Base-by-base conservation (phyloP, 441 rosid species). In the Erodium texanum region DNA sequence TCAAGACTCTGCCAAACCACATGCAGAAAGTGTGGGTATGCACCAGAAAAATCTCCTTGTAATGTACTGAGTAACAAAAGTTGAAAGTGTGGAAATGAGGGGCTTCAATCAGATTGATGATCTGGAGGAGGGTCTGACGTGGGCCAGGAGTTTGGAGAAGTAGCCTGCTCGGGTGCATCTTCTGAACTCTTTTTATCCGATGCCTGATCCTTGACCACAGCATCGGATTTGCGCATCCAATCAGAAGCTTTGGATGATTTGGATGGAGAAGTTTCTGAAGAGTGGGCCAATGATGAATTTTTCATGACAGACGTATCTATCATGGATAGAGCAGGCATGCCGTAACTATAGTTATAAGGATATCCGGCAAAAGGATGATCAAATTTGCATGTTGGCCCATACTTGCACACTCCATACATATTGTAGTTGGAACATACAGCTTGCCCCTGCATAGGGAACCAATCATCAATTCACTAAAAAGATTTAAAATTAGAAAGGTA, bases 361-460 rank as follows among this genome's bases (percentile, higher is more conserved):
- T 52, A 52, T 52, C 59, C 59, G 2, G 59, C 20, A 52, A 52
- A 52, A 52, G 59, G 59, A 52, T 52, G 59, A n/a, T 52, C 59
- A 8, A 16, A 52, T 52, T 52, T 52, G 59, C 59, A 52, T 16
- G 59, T 52, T n/a, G 59, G 59, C 7, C 59, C 59, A n/a, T 52
- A 52, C 22, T 52, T 52, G 59, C 59, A 52, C 6, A 52, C 59
- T 52, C 59, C 59, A 19, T 52, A 52, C 59, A 52, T 52, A n/a
- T 22, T 52, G 22, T 52, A 52, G 22, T 52, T 52, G 2, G 59
- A n/a, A 52, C 59, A 52, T 52, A 52, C 23, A 52, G 59, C 10
- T 52, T 52, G 59, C 0, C 96, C 93, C 96, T 89, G 82, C 76
- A 76, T 16, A 50, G 73, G 15, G 15, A 63, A 71, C 62, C 23